Percentiles rank a stretch among this genome's conserved stretches.
Conservation (phyloP, 768 basidiomycete species). For the Rhizopogon rudus region DNA sequence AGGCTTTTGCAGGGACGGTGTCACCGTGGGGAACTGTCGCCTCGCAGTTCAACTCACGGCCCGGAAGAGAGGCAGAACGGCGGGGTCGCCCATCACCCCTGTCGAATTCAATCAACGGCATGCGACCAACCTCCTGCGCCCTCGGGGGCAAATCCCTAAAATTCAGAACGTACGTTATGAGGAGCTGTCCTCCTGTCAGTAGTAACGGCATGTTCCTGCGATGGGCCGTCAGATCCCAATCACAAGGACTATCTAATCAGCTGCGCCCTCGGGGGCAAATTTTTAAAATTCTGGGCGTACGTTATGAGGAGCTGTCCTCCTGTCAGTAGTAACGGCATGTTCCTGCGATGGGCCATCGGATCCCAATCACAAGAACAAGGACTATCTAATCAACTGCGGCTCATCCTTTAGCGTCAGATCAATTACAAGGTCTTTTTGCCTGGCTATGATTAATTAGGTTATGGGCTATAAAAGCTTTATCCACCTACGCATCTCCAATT, state of each 20-base stretch:
- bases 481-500: not conserved
- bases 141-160: too few relatives aligned
- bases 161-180: too few relatives aligned
- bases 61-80: too few relatives aligned
- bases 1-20: too few relatives aligned
- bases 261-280: not conserved
- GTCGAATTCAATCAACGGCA: too few relatives aligned
- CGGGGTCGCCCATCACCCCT: too few relatives aligned
- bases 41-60: too few relatives aligned
- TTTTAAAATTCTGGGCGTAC: too few relatives aligned
- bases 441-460: not conserved
- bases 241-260: not conserved
- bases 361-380: not conserved
- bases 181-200: too few relatives aligned
- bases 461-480: not conserved
- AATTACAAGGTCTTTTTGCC: not conserved
- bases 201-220: not conserved
- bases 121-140: too few relatives aligned
- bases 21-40: too few relatives aligned
- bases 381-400: not conserved
- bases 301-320: too few relatives aligned
- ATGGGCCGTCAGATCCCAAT: not conserved
- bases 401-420: not conserved
- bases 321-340: not conserved
- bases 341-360: not conserved